A percentile compares a stretch with the other conserved stretches of the same genome.
phyloP scores from a whole-genome alignment of 1,139 yeast genomes.

The Blastobotrys raffinosifermentans region DNA sequence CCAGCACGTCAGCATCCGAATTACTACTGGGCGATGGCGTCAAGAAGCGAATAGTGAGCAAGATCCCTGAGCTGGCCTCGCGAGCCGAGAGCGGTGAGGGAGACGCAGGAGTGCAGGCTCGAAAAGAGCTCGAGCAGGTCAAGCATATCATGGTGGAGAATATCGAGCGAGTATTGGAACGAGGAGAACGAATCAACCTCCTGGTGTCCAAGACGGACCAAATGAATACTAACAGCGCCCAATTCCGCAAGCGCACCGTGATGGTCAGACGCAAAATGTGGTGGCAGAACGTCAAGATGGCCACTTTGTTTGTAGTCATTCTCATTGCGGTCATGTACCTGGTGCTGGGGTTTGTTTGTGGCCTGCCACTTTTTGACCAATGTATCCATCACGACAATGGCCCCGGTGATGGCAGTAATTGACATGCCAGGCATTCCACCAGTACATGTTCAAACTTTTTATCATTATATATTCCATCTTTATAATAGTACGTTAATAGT shows the following conservation, averaged over 20 bases:
- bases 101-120: slow-evolving; percentile 28
- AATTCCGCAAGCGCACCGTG: slow-evolving; percentile 68
- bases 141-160: slow-evolving; percentile 38
- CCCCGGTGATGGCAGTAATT: no score
- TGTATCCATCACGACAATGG: slow-evolving; percentile 5
- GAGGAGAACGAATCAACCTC: slow-evolving; percentile 73
- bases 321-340: slow-evolving; percentile 8
- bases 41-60: slow-evolving; percentile 12
- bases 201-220: slow-evolving; percentile 79
- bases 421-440: no score
- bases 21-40: slow-evolving; percentile 9
- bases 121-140: slow-evolving; percentile 36
- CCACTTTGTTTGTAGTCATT: slow-evolving; percentile 29
- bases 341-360: slow-evolving; percentile 12
- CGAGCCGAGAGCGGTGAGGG: slow-evolving; percentile 26
- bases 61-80: slow-evolving; percentile 18
- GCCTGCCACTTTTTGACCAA: slow-evolving; percentile 11
- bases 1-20: slow-evolving; percentile 9
- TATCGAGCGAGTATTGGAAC: slow-evolving; percentile 48
- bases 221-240: slow-evolving; percentile 60
- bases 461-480: no score
- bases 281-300: slow-evolving; percentile 43
- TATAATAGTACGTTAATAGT: no score
- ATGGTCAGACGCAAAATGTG: slow-evolving; percentile 56
- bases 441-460: no score